phyloP scores from a whole-genome alignment of 352 stramenopile species.

The Phytopythium vexans region DNA sequence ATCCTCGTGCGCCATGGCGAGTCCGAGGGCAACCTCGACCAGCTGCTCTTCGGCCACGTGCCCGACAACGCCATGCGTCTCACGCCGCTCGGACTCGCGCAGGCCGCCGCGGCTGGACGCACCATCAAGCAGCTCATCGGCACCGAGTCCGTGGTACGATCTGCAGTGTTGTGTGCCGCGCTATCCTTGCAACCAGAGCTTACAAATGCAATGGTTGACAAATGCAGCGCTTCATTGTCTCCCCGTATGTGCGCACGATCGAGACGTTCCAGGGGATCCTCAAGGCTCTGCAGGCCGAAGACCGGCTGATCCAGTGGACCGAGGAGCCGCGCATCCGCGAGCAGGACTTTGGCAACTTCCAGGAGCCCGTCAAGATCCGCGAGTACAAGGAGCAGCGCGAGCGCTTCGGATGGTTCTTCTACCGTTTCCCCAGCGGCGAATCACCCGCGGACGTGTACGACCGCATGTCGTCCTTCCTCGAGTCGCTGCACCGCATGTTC shows the following conservation, averaged over 20 bases:
- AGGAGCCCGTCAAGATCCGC: conserved; percentile 76
- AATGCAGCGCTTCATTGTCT: conserved; percentile 80
- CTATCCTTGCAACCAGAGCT: neutral
- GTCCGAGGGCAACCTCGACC: conserved; percentile 85
- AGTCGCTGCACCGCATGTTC: conserved; percentile 86
- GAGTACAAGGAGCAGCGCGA: conserved; percentile 76
- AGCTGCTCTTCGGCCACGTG: conserved; percentile 64
- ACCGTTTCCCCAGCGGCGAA: conserved; percentile 87
- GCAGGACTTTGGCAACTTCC: conserved; percentile 91
- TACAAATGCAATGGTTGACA: neutral
- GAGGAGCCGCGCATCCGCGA: conserved; percentile 88
- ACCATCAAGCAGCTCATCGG: conserved; percentile 77
- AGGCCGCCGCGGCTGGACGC: conserved; percentile 61
- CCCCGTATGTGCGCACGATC: conserved; percentile 81
- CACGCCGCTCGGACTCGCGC: conserved; percentile 71
- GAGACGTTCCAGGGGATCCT: conserved; percentile 86
- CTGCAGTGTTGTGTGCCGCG: neutral
- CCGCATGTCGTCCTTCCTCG: conserved; percentile 85
- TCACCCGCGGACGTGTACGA: conserved; percentile 88
- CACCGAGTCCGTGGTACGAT: conserved; percentile 66
- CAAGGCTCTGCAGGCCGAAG: conserved; percentile 57
- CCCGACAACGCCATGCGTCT: conserved; percentile 85
- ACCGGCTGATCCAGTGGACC: conserved; percentile 56
- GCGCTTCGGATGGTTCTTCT: conserved; percentile 87
- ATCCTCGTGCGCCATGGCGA: conserved; percentile 86